These are phyloP conservation scores for Penicillium sp. DNA, from an alignment of 2,329 filamentous ascomycete genomes.

Conservation along the genomic window DNA sequence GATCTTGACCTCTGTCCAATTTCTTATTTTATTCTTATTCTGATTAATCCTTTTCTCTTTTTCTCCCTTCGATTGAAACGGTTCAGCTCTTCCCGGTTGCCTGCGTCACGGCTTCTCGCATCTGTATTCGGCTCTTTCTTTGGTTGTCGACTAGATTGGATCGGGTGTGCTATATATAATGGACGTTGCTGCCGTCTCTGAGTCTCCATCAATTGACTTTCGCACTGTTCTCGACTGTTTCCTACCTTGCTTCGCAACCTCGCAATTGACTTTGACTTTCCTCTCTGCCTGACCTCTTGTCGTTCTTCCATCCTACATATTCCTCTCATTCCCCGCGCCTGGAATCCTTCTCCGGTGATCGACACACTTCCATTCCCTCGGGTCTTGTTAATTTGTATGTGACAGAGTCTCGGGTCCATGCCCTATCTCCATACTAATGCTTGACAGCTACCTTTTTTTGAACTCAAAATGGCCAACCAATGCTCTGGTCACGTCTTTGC, in stretches of 20 bases:
- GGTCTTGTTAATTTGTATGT: slow-evolving; percentile 22
- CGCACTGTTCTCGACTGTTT: background rate
- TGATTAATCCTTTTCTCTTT: background rate
- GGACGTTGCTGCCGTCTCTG: background rate
- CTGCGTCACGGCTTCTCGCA: background rate
- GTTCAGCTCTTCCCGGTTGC: background rate
- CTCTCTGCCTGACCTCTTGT: background rate
- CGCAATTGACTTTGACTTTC: background rate
- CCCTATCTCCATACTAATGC: background rate
- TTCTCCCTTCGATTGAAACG: background rate
- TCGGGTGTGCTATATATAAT: background rate
- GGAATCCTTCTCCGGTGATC: slow-evolving; percentile 22
- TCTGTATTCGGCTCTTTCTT: background rate
- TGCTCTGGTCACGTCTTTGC: slow-evolving; percentile 42
- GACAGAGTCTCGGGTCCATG: slow-evolving; percentile 13
- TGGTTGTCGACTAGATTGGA: background rate
- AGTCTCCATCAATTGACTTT: background rate
- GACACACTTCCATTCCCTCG: slow-evolving; percentile 21
- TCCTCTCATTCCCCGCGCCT: background rate
- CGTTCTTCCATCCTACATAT: background rate
- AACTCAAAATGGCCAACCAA: slow-evolving; percentile 38
- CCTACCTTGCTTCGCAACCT: background rate
- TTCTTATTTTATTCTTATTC: background rate
- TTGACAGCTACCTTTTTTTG: background rate
- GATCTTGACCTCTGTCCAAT: background rate